These are phyloP conservation scores for Panicum virgatum DNA, from an alignment of 202 grass and related monocot species.

Conservation along the genomic window DNA sequence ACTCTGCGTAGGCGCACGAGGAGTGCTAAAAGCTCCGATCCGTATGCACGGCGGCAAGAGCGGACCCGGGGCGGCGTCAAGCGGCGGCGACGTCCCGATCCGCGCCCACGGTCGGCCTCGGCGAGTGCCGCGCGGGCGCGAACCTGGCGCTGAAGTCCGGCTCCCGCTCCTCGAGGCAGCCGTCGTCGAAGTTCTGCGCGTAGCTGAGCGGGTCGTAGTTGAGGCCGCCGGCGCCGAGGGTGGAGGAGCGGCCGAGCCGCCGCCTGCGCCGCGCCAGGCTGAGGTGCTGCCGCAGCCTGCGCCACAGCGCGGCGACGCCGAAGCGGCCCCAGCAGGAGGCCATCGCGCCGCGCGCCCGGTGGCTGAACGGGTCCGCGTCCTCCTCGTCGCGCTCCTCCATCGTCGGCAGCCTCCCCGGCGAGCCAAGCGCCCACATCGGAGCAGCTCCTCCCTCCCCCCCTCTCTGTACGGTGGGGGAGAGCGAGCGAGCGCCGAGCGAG, in stretches of 20 bases:
- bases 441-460: background rate
- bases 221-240: slow-evolving; percentile 57
- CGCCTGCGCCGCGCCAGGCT: slow-evolving; percentile 30
- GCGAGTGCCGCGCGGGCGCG: slow-evolving; percentile 40
- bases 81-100: background rate
- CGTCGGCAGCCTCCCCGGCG: slow-evolving; percentile 57
- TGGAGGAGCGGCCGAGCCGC: slow-evolving; percentile 41
- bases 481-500: background rate
- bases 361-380: slow-evolving; percentile 14
- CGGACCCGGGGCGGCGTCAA: background rate
- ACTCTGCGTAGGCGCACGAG: background rate
- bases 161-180: slow-evolving; percentile 36
- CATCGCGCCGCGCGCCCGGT: slow-evolving; percentile 3
- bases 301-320: slow-evolving; percentile 60
- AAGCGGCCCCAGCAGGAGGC: slow-evolving; percentile 83
- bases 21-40: background rate
- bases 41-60: background rate
- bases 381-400: slow-evolving; percentile 46
- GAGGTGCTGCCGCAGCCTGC: slow-evolving; percentile 41
- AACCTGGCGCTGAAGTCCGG: slow-evolving; percentile 71
- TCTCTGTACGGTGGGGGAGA: background rate
- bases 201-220: slow-evolving; percentile 97
- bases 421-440: slow-evolving; percentile 43
- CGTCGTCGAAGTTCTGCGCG: slow-evolving; percentile 87
- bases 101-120: background rate